Evolutionary conservation across 2,329 filamentous ascomycete species (phyloP).

Genomic region (Sporothrix brasiliensis): DNA sequence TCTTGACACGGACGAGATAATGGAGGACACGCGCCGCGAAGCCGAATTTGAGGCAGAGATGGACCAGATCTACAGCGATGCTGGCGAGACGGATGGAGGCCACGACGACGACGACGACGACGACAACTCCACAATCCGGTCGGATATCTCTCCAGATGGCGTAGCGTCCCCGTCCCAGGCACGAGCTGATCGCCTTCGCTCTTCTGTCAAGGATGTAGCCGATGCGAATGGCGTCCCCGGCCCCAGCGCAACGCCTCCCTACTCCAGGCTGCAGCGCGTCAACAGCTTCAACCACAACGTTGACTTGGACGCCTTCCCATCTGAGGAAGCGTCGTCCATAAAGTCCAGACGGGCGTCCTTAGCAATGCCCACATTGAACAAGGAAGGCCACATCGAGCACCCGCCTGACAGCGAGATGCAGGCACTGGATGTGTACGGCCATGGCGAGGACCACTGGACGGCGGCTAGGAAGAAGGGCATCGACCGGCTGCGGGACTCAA

Average conservation of each 20-base stretch:
- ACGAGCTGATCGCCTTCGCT: not conserved
- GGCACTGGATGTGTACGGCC: conserved; percentile 75
- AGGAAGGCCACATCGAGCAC: not conserved
- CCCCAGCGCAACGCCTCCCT: not conserved
- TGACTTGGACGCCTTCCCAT: conserved; percentile 54
- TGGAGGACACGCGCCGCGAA: conserved; percentile 72
- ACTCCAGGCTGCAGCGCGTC: conserved; percentile 46
- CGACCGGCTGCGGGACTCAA: conserved; percentile 70
- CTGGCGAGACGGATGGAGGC: conserved; percentile 50
- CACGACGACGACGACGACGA: not conserved
- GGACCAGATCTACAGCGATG: conserved; percentile 59
- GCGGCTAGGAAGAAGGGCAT: conserved; percentile 62
- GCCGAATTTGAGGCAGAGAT: conserved; percentile 61
- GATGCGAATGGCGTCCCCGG: not conserved
- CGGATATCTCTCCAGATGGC: conserved; percentile 37
- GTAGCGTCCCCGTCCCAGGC: conserved; percentile 29
- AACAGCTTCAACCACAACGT: conserved; percentile 78
- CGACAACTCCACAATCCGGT: conserved; percentile 21
- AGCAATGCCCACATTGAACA: not conserved
- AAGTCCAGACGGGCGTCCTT: conserved; percentile 43
- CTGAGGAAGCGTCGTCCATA: conserved; percentile 48
- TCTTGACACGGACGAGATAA: conserved; percentile 89
- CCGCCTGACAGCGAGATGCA: conserved; percentile 60
- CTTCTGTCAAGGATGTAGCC: not conserved
- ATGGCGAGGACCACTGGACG: conserved; percentile 76